A percentile compares a stretch with the other conserved stretches of the same genome.
Evolutionary conservation across 805 yeast genomes (phyloP).

Genomic region (Ogataea trehaloabstinens): DNA sequence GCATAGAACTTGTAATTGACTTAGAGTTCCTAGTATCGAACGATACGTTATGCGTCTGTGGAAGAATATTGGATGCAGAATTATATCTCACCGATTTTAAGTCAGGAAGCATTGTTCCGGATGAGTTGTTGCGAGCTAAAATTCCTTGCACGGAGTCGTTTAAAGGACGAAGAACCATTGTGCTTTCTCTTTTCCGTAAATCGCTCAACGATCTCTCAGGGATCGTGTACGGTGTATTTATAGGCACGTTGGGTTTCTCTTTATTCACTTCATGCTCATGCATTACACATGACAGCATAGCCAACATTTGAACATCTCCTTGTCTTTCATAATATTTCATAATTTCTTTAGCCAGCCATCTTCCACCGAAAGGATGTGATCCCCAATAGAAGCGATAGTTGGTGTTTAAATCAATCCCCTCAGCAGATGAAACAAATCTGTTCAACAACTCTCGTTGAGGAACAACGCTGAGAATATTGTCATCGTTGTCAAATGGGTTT

Average conservation of each 20-base stretch:
- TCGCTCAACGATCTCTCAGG: slow-evolving; percentile 4
- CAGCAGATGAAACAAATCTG: slow-evolving; percentile 15
- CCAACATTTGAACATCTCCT: slow-evolving; percentile 83
- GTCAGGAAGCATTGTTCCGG: slow-evolving; percentile 1
- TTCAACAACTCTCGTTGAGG: slow-evolving; percentile 14
- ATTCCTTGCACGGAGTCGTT: neutral
- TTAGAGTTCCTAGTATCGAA: slow-evolving; percentile 14
- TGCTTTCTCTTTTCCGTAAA: slow-evolving; percentile 1
- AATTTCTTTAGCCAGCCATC: slow-evolving; percentile 61
- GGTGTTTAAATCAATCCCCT: slow-evolving; percentile 11
- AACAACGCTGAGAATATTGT: slow-evolving; percentile 8
- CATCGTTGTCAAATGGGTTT: slow-evolving; percentile 10
- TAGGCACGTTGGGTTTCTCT: slow-evolving; percentile 36
- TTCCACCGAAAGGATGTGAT: slow-evolving; percentile 69
- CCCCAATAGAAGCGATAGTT: slow-evolving; percentile 64
- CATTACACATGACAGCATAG: slow-evolving; percentile 77
- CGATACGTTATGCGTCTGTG: slow-evolving; percentile 14
- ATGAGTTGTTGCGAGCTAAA: slow-evolving; percentile 1
- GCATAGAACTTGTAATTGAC: slow-evolving; percentile 14
- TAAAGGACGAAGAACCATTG: neutral
- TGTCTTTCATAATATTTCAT: slow-evolving; percentile 60
- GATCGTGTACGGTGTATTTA: slow-evolving; percentile 43
- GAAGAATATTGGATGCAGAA: neutral
- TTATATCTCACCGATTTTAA: slow-evolving; percentile 1
- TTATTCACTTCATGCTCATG: slow-evolving; percentile 39